Percentiles rank a stretch among this genome's conserved stretches.
These are phyloP conservation scores for Fonsecaea monophora DNA, from an alignment of 2,329 filamentous ascomycete species.

Conservation along the genomic window DNA sequence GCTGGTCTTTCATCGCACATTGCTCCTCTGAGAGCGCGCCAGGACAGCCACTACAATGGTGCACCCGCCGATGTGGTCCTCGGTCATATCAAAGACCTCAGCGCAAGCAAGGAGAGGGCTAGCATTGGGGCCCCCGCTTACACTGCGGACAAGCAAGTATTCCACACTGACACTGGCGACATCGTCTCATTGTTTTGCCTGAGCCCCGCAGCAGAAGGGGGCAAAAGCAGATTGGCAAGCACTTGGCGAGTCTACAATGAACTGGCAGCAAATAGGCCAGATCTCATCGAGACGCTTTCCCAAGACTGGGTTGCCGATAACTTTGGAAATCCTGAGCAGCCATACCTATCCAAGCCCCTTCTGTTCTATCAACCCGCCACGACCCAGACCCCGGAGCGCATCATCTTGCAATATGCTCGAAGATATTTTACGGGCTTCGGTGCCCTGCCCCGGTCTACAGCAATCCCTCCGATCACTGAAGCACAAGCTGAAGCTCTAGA, in stretches of 20 bases:
- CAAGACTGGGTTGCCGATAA: conserved; percentile 58
- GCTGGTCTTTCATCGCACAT: conserved; percentile 53
- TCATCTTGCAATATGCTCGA: conserved; percentile 67
- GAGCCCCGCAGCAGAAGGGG: conserved; percentile 56
- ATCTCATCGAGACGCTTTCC: conserved; percentile 59
- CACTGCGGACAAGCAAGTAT: conserved; percentile 62
- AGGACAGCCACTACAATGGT: conserved; percentile 54
- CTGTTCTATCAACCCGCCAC: conserved; percentile 61
- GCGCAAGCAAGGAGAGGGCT: conserved; percentile 46
- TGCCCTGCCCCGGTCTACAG: conserved; percentile 50
- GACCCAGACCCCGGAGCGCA: conserved; percentile 55
- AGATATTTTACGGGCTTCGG: conserved; percentile 62
- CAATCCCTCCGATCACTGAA: conserved; percentile 58
- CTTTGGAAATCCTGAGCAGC: conserved; percentile 58
- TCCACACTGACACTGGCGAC: conserved; percentile 64
- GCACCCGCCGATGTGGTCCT: conserved; percentile 61
- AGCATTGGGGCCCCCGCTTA: conserved; percentile 54
- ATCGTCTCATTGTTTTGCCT: conserved; percentile 60
- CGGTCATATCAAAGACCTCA: conserved; percentile 69
- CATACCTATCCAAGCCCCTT: conserved; percentile 54
- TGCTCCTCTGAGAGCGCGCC: conserved; percentile 49
- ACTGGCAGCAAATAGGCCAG: conserved; percentile 59
- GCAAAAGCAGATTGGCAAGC: conserved; percentile 60
- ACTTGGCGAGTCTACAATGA: conserved; percentile 64
- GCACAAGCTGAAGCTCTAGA: conserved; percentile 62